A percentile compares a stretch with the other conserved stretches of the same genome.
Conservation (phyloP, 1,284 basidiomycete species). For the Microbotryum saponariae region DNA sequence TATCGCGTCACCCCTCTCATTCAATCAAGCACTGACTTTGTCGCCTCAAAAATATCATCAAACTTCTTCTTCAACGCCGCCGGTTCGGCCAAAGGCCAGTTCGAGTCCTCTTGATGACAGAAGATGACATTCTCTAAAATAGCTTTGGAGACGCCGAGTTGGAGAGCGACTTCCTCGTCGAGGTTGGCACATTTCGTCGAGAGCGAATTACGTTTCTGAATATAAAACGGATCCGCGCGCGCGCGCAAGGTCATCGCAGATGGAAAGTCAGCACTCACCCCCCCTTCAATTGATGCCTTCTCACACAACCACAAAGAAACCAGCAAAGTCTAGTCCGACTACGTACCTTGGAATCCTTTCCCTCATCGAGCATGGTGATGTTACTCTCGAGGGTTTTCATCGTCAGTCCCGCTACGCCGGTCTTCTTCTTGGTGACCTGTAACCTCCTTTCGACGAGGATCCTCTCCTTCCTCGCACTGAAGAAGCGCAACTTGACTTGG, state of each 20-base stretch:
- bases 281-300: too few relatives aligned
- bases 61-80: constrained; percentile 74
- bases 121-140: constrained; percentile 99
- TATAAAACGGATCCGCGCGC: background rate
- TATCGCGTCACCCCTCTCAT: constrained; percentile 4
- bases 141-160: constrained; percentile 92
- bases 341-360: constrained; percentile 63
- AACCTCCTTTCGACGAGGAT: constrained; percentile 93
- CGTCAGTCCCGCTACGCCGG: constrained; percentile 54
- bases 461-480: constrained; percentile 72
- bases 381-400: constrained; percentile 98
- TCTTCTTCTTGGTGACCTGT: constrained; percentile 86
- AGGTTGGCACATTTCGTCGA: constrained; percentile 96
- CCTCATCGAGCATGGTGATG: constrained; percentile 62
- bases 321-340: too few relatives aligned
- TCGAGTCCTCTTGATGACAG: constrained; percentile 98
- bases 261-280: too few relatives aligned
- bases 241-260: background rate
- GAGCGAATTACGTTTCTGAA: constrained; percentile 65
- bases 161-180: constrained; percentile 83
- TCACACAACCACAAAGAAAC: too few relatives aligned
- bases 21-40: constrained; percentile 53
- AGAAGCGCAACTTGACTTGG: constrained; percentile 89
- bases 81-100: constrained; percentile 93
- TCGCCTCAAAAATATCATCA: constrained; percentile 98